These are phyloP conservation scores for Scutellospora calospora DNA, from an alignment of 371 early-diverging fungal genomes.

Conservation along the genomic window DNA sequence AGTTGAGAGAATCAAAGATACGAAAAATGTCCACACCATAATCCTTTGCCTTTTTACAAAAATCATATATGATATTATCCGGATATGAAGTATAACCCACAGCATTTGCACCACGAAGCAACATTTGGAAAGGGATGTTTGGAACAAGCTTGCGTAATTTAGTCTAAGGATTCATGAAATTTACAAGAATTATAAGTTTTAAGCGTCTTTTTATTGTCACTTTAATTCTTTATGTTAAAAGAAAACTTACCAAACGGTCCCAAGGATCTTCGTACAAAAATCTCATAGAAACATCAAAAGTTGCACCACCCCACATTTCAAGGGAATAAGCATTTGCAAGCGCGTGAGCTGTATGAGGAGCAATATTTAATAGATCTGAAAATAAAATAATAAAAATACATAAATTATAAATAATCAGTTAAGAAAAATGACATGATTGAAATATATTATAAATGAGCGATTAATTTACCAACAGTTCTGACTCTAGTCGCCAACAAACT, in stretches of 20 bases:
- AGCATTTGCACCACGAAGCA: slow-evolving; percentile 96
- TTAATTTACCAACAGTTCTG: slow-evolving; percentile 83
- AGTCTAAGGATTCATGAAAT: slow-evolving; percentile 35
- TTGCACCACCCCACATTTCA: slow-evolving; percentile 96
- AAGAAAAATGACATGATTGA: background rate
- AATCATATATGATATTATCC: slow-evolving; percentile 95
- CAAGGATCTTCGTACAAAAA: slow-evolving; percentile 96
- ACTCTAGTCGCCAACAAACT: slow-evolving; percentile 93
- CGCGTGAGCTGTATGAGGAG: slow-evolving; percentile 87
- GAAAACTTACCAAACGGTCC: slow-evolving; percentile 76
- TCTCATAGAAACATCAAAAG: slow-evolving; percentile 95
- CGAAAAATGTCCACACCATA: slow-evolving; percentile 96
- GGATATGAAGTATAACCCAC: slow-evolving; percentile 98
- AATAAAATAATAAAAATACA: background rate
- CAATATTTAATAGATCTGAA: slow-evolving; percentile 76
- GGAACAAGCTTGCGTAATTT: slow-evolving; percentile 88
- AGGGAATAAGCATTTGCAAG: slow-evolving; percentile 87
- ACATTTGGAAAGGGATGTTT: slow-evolving; percentile 98
- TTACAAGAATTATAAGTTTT: background rate
- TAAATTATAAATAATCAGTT: background rate
- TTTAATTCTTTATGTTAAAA: background rate
- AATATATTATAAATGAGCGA: background rate
- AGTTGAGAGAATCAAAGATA: slow-evolving; percentile 96
- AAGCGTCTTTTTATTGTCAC: background rate
- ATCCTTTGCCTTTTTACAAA: slow-evolving; percentile 90